A percentile compares a stretch with the other conserved stretches of the same genome.
phyloP scores from a whole-genome alignment of 768 basidiomycete genomes.

The Pleurotus ostreatus region DNA sequence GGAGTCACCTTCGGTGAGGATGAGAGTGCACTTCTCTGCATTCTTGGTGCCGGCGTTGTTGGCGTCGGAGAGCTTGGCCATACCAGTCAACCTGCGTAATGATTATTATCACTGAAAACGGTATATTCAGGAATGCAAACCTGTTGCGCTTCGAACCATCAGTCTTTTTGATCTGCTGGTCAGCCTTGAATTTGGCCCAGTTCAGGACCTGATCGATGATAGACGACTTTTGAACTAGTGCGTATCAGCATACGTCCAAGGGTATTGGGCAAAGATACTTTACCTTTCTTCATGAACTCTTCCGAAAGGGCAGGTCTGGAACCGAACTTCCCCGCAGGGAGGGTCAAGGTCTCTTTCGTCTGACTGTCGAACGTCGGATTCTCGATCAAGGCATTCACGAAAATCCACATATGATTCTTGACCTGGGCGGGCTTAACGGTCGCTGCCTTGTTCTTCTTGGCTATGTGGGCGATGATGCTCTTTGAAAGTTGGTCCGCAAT shows the following conservation, averaged over 20 bases:
- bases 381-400: slow-evolving; percentile 92
- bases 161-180: slow-evolving; percentile 93
- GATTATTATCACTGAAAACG: too few species aligned
- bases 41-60: slow-evolving; percentile 91
- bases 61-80: slow-evolving; percentile 93
- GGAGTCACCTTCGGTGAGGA: slow-evolving; percentile 98
- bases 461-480: slow-evolving; percentile 71
- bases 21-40: slow-evolving; percentile 85
- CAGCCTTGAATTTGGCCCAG: slow-evolving; percentile 97
- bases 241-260: slow-evolving; percentile 3
- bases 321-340: slow-evolving; percentile 86
- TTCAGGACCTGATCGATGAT: slow-evolving; percentile 90
- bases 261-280: slow-evolving; percentile 12
- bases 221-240: slow-evolving; percentile 76
- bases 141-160: slow-evolving; percentile 88
- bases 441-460: slow-evolving; percentile 98
- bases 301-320: slow-evolving; percentile 81
- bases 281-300: slow-evolving; percentile 96
- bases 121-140: slow-evolving; percentile 31
- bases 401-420: slow-evolving; percentile 98
- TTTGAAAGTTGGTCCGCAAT: slow-evolving; percentile 90
- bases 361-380: slow-evolving; percentile 99
- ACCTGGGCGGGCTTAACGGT: slow-evolving; percentile 90
- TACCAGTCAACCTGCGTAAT: slow-evolving; percentile 68
- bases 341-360: slow-evolving; percentile 93